phyloP scores from a whole-genome alignment of 345 rosid species.

The Eucalyptus shirleyi region DNA sequence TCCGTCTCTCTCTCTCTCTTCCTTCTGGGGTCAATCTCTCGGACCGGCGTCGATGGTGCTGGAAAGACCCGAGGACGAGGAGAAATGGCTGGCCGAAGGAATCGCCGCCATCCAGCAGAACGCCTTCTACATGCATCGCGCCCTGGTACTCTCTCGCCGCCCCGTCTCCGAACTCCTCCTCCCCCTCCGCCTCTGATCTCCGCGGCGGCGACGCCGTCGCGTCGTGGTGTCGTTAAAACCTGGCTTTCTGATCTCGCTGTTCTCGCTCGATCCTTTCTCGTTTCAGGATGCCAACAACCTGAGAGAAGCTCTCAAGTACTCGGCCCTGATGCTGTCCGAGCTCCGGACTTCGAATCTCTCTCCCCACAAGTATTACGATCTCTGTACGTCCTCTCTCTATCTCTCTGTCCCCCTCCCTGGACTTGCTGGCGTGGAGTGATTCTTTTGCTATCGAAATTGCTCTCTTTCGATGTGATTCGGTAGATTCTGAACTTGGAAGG shows the following conservation, averaged over 20 bases:
- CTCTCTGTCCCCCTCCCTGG: background rate
- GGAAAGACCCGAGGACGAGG: conserved; percentile 48
- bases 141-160: conserved; percentile 36
- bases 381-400: conserved; percentile 29
- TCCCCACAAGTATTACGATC: conserved; percentile 87
- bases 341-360: conserved; percentile 87
- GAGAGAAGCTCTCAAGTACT: conserved; percentile 80
- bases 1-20: background rate
- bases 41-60: background rate
- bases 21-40: background rate
- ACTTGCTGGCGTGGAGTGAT: background rate
- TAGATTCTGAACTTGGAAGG: background rate
- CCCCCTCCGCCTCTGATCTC: background rate
- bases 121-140: conserved; percentile 87
- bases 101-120: conserved; percentile 87
- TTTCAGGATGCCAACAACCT: conserved; percentile 74
- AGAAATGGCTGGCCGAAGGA: conserved; percentile 95
- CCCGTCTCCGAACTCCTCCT: background rate
- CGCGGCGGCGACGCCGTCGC: background rate
- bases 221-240: background rate
- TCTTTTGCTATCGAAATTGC: background rate
- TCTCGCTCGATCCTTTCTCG: background rate
- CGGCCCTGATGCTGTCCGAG: conserved; percentile 88
- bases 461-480: background rate
- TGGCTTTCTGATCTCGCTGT: background rate